Base-by-base conservation (phyloP, 2,329 filamentous ascomycete species). In the Ophiostoma perfectum region DNA sequence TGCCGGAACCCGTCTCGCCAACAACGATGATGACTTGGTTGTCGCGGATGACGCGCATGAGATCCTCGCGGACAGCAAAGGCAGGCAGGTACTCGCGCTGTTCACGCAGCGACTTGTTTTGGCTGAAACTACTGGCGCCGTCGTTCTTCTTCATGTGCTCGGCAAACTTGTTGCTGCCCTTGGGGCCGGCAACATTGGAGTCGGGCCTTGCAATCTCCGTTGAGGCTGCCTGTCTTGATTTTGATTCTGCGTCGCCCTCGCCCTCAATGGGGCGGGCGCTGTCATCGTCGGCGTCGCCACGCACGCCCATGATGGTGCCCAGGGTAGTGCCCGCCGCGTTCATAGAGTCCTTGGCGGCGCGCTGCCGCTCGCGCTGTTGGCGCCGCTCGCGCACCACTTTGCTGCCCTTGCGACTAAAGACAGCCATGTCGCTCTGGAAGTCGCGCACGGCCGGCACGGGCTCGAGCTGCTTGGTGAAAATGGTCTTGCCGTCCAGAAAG, bases 1-100 rank as follows among this genome's bases (percentile, higher is more conserved):
- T 99, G 66, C 95, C 95, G 0, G 94, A 98, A 4, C 95, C 95
- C 0, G 95, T 99, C 80, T 99, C 94, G 63, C 95, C 95, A 65
- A 99, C 93, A 2, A 98, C 94, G 72, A 99, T 96, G 58, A 96
- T 87, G 66, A 99, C 95, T 77, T 99, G 95, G 74, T 99, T 98
- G 78, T 99, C 95, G 70, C 94, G 84, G 72, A 99, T 96, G 5
- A 98, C 92, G 65, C 92, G 86, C 66, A 99, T 80, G 6, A 99
- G 81, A 72, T 99, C 94, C 77, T 99, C 95, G 49, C 96, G 86
- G 2, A 99, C 95, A 0, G 95, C 95, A 81, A 99, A 99, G 0
- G 96, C 96, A 0, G 95, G 95, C 6, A 99, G 81, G 74, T 89
- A 99, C 75, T 99, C 92, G 73, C 95, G 86, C 78, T 99, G 95